Evolutionary conservation across 2,329 filamentous ascomycete genomes (phyloP), one percentile per base, ranked within the genome.

Genomic region (Periconia macrospinosa): DNA sequence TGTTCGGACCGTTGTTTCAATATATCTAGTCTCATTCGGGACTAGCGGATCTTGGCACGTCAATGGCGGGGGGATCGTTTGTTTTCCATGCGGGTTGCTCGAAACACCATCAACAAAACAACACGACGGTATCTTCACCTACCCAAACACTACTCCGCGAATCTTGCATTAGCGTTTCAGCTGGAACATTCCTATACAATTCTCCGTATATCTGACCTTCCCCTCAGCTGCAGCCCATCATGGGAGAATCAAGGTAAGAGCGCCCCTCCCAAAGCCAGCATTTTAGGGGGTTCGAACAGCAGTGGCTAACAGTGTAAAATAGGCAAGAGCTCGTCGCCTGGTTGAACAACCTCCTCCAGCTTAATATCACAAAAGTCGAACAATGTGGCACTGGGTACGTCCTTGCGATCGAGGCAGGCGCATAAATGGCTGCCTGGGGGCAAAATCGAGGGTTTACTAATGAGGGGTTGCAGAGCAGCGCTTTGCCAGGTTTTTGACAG

Each of bases 401-500:
- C 50, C 54, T 49, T 40, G 42, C 33, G n/a, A 64, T 45, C 53
- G 42, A 5, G 46, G 27, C 23, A 56, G 54, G 58, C 50, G 56
- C 50, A 46, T 23, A 27, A 23, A 35, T 47, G 49, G 52, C 42
- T 50, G 46, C 46, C 41, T 47, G 40, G 47, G 49, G 49, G 42
- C 43, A 49, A 30, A 14, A 17, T 41, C 42, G 53, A 44, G 49
- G 52, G 49, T 46, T 41, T 52, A 54, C 70, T 72, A 55, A 73
- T 52, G 42, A 27, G 30, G 18, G 27, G 33, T 46, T 49, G 55
- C 59, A 97, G 93, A 75, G 93, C 94, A 65, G 93, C 93, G 45
- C 84, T 96, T 58, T 99, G 94, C 81, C 94, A 99, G 79, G 86
- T 99, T 69, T 97, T 96, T 76, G 94, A 99, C 81, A 96, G 92